These are phyloP conservation scores for Sclerotinia spermophila DNA, from an alignment of 2,329 filamentous ascomycete species.

Conservation along the genomic window DNA sequence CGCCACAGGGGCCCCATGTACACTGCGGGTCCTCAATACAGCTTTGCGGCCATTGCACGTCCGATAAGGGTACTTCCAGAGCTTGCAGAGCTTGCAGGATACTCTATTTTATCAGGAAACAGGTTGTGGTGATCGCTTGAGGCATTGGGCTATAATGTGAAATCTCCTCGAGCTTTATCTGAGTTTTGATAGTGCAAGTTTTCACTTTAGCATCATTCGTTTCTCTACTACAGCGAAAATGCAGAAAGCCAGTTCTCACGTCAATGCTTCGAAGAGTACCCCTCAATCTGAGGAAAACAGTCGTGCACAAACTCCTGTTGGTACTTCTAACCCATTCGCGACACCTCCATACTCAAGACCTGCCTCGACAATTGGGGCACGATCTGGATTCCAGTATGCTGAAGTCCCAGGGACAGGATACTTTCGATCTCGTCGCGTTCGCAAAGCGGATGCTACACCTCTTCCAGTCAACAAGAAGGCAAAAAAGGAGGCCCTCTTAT, in stretches of 20 bases:
- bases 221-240: conserved; percentile 8
- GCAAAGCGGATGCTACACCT: conserved; percentile 67
- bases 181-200: conserved; percentile 1
- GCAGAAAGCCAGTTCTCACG: conserved; percentile 9
- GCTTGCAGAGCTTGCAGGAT: conserved; percentile 13
- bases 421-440: conserved; percentile 70
- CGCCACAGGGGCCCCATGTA: conserved; percentile 13
- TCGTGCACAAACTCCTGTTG: conserved; percentile 11
- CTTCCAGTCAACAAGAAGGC: conserved; percentile 69
- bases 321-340: conserved; percentile 21
- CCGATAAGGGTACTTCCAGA: neutral
- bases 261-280: conserved; percentile 4
- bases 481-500: conserved; percentile 76
- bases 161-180: conserved; percentile 6
- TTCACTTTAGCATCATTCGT: conserved; percentile 8
- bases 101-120: conserved; percentile 14
- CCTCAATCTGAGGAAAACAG: conserved; percentile 18
- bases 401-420: conserved; percentile 41
- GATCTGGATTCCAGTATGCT: conserved; percentile 25
- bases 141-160: conserved; percentile 18
- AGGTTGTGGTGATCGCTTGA: conserved; percentile 7
- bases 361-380: conserved; percentile 22
- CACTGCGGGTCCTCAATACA: conserved; percentile 13
- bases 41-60: neutral
- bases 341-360: conserved; percentile 23